These are phyloP conservation scores for Colletotrichum acutatum DNA, from an alignment of 2,329 filamentous ascomycete species.

Conservation along the genomic window DNA sequence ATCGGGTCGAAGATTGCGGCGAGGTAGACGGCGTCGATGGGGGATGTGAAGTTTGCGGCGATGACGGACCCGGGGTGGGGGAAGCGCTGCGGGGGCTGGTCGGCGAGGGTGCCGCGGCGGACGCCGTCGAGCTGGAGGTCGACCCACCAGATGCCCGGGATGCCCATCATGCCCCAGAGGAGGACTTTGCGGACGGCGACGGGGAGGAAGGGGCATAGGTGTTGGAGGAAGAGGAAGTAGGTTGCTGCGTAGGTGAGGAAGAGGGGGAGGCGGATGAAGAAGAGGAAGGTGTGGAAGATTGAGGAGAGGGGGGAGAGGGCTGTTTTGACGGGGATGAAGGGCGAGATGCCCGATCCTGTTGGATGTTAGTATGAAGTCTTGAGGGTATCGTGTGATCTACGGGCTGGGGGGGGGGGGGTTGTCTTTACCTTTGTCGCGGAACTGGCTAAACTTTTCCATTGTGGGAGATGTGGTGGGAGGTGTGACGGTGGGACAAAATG, in stretches of 20 bases:
- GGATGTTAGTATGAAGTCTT: background rate
- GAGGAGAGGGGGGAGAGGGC: constrained; percentile 71
- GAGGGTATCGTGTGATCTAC: background rate
- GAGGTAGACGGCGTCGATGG: constrained; percentile 92
- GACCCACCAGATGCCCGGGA: constrained; percentile 97
- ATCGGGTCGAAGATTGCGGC: constrained; percentile 96
- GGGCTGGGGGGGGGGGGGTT: background rate
- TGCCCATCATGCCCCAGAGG: constrained; percentile 86
- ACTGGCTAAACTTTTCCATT: constrained; percentile 97
- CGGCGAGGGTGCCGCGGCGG: constrained; percentile 86
- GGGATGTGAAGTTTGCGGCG: constrained; percentile 90
- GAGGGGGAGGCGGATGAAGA: constrained; percentile 82
- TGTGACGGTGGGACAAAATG: background rate
- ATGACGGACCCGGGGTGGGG: constrained; percentile 86
- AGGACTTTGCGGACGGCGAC: constrained; percentile 79
- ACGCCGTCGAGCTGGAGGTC: constrained; percentile 98
- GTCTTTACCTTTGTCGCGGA: constrained; percentile 81
- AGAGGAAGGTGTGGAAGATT: constrained; percentile 76
- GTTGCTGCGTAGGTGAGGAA: constrained; percentile 73
- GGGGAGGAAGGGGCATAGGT: constrained; percentile 71
- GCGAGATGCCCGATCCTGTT: constrained; percentile 91
- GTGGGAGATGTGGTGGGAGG: constrained; percentile 15
- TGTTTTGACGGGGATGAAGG: constrained; percentile 86
- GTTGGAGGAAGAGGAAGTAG: constrained; percentile 87
- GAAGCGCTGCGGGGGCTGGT: constrained; percentile 77